Evolutionary conservation across 148 eudicot species (phyloP).

Genomic region (Simmondsia chinensis): DNA sequence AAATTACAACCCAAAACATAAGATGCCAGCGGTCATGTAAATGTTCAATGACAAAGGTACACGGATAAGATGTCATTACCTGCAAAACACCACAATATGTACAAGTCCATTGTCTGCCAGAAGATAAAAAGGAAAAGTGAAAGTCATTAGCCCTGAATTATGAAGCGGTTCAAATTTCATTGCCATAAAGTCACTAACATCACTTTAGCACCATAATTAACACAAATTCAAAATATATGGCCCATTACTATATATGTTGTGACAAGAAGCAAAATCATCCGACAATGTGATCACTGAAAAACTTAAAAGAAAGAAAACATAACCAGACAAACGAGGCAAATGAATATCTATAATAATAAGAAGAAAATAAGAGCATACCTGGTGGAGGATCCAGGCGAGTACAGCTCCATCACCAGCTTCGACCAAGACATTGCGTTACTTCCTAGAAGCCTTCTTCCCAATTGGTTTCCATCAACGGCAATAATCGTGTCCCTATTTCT

Average conservation of each 20-base stretch:
- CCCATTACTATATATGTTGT: too few relatives aligned
- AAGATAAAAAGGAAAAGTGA: constrained; percentile 14
- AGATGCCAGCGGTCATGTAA: too few relatives aligned
- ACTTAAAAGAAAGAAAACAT: too few relatives aligned
- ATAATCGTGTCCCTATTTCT: constrained; percentile 45
- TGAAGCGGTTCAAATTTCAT: too few relatives aligned
- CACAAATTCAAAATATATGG: too few relatives aligned
- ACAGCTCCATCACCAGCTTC: constrained; percentile 73
- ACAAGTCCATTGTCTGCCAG: constrained; percentile 73
- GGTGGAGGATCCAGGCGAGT: constrained; percentile 63
- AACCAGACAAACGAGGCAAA: not conserved
- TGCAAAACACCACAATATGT: constrained; percentile 64
- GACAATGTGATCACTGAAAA: too few relatives aligned
- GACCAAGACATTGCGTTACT: constrained; percentile 52
- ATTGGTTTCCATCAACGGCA: constrained; percentile 34
- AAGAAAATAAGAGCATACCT: constrained; percentile 30
- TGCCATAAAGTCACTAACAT: too few relatives aligned
- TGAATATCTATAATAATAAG: not conserved
- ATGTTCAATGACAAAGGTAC: constrained; percentile 1
- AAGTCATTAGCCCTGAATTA: constrained; percentile 6
- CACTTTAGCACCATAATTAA: too few relatives aligned
- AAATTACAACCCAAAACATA: too few relatives aligned
- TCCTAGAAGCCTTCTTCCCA: constrained; percentile 40
- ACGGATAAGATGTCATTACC: constrained; percentile 34
- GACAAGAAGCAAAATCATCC: too few relatives aligned